Evolutionary conservation across 352 stramenopile species (phyloP).

Genomic region (Aphanomyces euteiches): DNA sequence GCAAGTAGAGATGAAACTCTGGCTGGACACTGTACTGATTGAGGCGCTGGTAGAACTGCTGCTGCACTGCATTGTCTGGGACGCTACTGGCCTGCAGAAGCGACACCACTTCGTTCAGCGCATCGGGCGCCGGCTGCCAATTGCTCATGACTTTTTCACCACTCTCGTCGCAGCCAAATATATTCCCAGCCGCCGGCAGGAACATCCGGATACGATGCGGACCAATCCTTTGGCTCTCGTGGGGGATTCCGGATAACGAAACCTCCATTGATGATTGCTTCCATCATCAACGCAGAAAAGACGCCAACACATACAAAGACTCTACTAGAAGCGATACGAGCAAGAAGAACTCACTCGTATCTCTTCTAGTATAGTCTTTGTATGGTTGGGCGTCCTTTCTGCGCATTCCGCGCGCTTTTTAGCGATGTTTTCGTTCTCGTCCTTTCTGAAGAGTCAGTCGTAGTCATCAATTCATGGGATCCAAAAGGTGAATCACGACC

Average conservation of each 20-base stretch:
- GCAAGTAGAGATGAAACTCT: slow-evolving; percentile 86
- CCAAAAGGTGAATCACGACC: no score
- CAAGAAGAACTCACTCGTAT: no score
- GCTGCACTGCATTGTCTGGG: slow-evolving; percentile 82
- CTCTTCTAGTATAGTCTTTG: no score
- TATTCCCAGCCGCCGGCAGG: neutral
- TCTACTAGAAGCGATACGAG: no score
- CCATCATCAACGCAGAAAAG: no score
- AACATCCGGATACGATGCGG: slow-evolving; percentile 9
- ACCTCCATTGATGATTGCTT: slow-evolving; percentile 8
- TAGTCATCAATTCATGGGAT: no score
- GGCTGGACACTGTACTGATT: slow-evolving; percentile 86
- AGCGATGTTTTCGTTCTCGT: no score
- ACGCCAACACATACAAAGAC: no score
- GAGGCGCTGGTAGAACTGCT: slow-evolving; percentile 73
- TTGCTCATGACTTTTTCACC: slow-evolving; percentile 37
- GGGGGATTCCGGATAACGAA: slow-evolving; percentile 21
- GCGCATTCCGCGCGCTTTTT: no score
- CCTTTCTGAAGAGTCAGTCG: no score
- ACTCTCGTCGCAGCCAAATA: slow-evolving; percentile 20
- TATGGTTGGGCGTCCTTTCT: no score
- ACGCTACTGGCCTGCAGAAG: slow-evolving; percentile 79
- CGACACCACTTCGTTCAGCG: slow-evolving; percentile 72
- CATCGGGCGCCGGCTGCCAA: slow-evolving; percentile 72
- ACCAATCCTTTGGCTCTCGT: slow-evolving; percentile 14